phyloP scores from a whole-genome alignment of 805 yeast species.

The Kazachstania bromeliacearum region DNA sequence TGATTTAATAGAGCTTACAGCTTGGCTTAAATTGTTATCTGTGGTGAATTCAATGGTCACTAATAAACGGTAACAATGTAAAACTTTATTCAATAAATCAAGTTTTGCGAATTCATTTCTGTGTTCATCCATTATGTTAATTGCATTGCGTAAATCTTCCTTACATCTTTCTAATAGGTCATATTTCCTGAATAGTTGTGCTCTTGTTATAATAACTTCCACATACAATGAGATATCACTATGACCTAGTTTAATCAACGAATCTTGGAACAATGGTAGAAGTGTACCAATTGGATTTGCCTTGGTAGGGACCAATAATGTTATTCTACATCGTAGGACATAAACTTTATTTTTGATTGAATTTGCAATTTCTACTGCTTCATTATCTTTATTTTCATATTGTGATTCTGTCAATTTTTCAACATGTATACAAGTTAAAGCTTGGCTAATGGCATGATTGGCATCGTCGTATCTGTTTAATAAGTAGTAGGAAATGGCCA shows the following conservation, averaged over 20 bases:
- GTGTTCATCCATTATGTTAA: conserved; percentile 9
- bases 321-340: conserved; percentile 14
- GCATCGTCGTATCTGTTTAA: conserved; percentile 19
- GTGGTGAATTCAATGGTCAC: conserved; percentile 8
- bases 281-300: conserved; percentile 5
- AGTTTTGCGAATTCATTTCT: conserved; percentile 4
- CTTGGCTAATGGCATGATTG: conserved; percentile 12
- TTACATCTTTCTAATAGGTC: conserved; percentile 8
- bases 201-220: conserved; percentile 16
- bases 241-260: conserved; percentile 8
- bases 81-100: conserved; percentile 10
- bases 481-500: conserved; percentile 18
- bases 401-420: background rate
- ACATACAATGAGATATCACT: conserved; percentile 9
- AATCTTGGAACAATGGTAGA: conserved; percentile 11
- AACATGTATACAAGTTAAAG: conserved; percentile 1
- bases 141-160: conserved; percentile 10
- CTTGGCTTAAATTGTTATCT: conserved; percentile 2
- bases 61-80: conserved; percentile 11
- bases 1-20: conserved; percentile 7
- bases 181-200: conserved; percentile 15
- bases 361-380: background rate
- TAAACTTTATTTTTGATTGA: conserved; percentile 4
- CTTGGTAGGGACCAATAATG: conserved; percentile 9
- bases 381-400: background rate